Evolutionary conservation across 371 early-diverging fungal genomes (phyloP), one percentile per base, ranked within the genome.

Genomic region (Apophysomyces elegans): DNA sequence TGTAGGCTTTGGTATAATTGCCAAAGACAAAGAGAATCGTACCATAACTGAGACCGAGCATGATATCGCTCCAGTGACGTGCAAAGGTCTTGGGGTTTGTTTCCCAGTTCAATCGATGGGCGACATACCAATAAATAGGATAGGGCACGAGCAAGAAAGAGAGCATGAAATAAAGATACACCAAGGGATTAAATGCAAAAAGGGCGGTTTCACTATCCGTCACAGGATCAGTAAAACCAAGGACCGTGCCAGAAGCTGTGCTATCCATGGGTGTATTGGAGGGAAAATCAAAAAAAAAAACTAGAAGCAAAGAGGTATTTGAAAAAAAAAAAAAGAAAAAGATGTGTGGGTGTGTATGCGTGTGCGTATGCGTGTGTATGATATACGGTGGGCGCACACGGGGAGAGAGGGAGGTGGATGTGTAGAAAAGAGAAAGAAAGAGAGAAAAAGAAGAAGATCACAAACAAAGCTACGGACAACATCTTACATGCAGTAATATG

Each of bases 1-100:
- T 84, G 66, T 86, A 84, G 5, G 92, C 86, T 62, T 83, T 77
- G 7, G 92, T 73, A 72, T 94, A 94, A 74, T 91, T 91, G 35
- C 93, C 93, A 82, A 92, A 85, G n/a, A 90, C 86, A 77, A 94
- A 94, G 6, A 94, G 69, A n/a, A 93, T 75, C 21, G 85, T 77
- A 5, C 85, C 79, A 68, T 90, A 91, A 1, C 81, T 70, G 13
- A 90, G 72, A 0, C 84, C 88, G 14, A 77, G 66, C 46, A 88
- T 69, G 5, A 86, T 32, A 69, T 92, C 90, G 63, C 87, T 86
- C 69, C 86, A 91, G 58, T 89, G 90, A 35, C 89, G 80, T 9
- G 86, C 86, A 7, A 85, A 68, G 14, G 86, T 80, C 63, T 91
- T 91, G 14, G 70, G 66, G 39, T 86, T 84, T 18, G 82, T 77